Evolutionary conservation across 1,284 basidiomycete species (phyloP), one percentile per base, ranked within the genome.

Genomic region (Ceraceosorus guamensis): DNA sequence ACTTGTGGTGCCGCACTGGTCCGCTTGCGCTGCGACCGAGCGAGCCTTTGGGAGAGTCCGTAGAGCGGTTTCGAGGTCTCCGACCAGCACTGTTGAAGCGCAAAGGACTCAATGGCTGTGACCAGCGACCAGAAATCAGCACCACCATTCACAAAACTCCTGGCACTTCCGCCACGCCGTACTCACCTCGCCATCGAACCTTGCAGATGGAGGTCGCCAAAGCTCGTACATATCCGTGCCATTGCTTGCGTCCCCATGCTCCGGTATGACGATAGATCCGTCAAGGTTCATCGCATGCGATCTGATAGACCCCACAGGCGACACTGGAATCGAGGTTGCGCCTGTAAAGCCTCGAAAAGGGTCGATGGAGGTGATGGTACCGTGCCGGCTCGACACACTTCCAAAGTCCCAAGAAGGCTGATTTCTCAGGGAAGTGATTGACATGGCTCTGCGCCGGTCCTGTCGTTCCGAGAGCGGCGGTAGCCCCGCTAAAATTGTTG

Each of bases 401-500:
- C 56, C 67, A 52, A 71, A 71, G 54, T 71, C 69, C 69, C 69
- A 71, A 4, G 67, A 70, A 7, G 61, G 51, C 13, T 59, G 53
- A 6, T 66, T 55, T 16, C 65, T 59, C 31, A 61, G 59, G 48
- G 68, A 63, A 11, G 62, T 55, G 48, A 68, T 67, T 37, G 65
- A 68, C 18, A 62, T 61, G 11, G 55, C 44, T 18, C 67, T 52
- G 33, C 65, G 58, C 24, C 61, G 48, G 35, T 69, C 67, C 55
- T 71, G 69, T 35, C 69, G 57, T 33, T 68, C 66, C 0, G 64
- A 52, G 3, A 71, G 56, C 24, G 69, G 69, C 1, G 69, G 69
- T 13, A 71, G 59, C 5, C 66, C 66, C 6, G 62, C 60, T n/a
- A 92, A 77, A 60, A 92, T 85, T 5, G 85, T 80, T 53, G 81